Percentiles rank a stretch among this genome's conserved stretches.
Conservation (phyloP, 495 filamentous ascomycete genomes). For the Tuber calosporum region DNA sequence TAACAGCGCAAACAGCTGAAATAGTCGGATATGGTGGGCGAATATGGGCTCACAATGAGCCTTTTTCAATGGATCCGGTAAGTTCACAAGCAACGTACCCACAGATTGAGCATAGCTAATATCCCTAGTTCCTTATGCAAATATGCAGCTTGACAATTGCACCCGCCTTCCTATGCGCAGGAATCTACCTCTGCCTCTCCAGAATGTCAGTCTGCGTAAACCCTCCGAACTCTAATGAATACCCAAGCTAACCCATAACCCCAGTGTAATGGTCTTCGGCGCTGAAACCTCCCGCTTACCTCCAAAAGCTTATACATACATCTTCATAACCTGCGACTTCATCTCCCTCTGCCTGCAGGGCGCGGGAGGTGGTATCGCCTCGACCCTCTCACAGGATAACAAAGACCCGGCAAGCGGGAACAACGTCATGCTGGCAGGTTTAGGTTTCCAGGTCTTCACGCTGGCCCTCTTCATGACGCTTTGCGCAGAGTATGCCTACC, state of each 20-base stretch:
- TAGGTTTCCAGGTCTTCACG: conserved; percentile 52
- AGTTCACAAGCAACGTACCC: background rate
- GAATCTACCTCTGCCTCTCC: conserved; percentile 59
- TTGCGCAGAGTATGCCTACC: conserved; percentile 48
- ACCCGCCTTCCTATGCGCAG: conserved; percentile 58
- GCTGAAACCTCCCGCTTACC: conserved; percentile 55
- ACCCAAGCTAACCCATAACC: conserved; percentile 7
- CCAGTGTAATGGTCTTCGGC: conserved; percentile 52
- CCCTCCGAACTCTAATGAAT: background rate
- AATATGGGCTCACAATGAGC: conserved; percentile 42
- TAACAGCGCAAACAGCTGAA: conserved; percentile 35
- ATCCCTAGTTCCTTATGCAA: conserved; percentile 47
- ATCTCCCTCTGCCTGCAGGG: conserved; percentile 56
- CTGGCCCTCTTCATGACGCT: conserved; percentile 51
- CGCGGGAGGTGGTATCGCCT: conserved; percentile 55
- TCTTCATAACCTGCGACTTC: conserved; percentile 59
- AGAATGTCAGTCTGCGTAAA: conserved; percentile 44
- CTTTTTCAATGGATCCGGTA: conserved; percentile 40
- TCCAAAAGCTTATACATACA: conserved; percentile 50
- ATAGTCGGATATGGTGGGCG: conserved; percentile 47
- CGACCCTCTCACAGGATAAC: conserved; percentile 46
- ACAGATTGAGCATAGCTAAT: background rate
- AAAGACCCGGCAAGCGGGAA: conserved; percentile 46
- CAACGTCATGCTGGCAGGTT: conserved; percentile 61
- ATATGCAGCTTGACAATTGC: conserved; percentile 59